Conservation (phyloP, 2,329 filamentous ascomycete genomes). For the Macrophomina tecta region DNA sequence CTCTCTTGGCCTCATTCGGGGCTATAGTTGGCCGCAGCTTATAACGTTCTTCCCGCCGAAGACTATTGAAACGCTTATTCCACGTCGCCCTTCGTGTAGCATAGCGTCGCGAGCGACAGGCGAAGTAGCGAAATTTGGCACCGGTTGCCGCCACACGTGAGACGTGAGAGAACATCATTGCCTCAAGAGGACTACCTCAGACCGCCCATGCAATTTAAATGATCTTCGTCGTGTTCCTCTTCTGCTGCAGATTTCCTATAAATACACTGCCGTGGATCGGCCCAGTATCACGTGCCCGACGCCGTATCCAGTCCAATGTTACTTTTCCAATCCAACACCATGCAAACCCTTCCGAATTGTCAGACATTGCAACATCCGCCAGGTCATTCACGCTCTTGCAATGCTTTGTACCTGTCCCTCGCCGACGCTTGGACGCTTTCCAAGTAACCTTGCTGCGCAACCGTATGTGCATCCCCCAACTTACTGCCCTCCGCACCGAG, state of each 20-base stretch:
- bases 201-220: not conserved
- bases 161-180: constrained; percentile 19
- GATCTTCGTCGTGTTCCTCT: not conserved
- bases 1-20: not conserved
- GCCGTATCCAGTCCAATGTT: not conserved
- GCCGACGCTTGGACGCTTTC: constrained; percentile 70
- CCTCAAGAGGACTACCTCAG: not conserved
- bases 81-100: not conserved
- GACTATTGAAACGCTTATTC: constrained; percentile 12
- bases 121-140: not conserved
- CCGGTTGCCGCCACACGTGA: constrained; percentile 2
- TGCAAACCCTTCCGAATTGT: not conserved
- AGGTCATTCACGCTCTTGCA: not conserved
- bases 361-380: not conserved
- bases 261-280: constrained; percentile 2
- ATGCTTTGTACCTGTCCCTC: constrained; percentile 56
- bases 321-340: not conserved
- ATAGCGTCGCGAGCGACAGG: not conserved
- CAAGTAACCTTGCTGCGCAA: constrained; percentile 69
- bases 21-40: constrained; percentile 3
- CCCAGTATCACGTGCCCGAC: not conserved
- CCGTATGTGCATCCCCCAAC: constrained; percentile 69
- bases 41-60: constrained; percentile 1
- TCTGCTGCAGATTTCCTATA: not conserved
- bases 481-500: constrained; percentile 73